A percentile compares a stretch with the other conserved stretches of the same genome.
Evolutionary conservation across 257 asterid species (phyloP).

Genomic region (Solanum pinnatisectum): DNA sequence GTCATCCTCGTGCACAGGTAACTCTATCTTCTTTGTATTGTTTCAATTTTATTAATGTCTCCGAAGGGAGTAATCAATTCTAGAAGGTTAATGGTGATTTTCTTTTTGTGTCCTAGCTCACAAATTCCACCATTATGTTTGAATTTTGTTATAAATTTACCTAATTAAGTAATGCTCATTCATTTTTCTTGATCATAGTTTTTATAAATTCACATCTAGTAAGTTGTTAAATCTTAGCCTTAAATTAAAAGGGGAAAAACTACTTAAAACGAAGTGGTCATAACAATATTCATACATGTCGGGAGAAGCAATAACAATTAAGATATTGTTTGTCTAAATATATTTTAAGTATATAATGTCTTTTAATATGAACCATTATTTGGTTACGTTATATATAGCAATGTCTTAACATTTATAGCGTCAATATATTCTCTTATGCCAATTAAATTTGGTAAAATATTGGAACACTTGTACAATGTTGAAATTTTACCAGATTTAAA

Average conservation of each 20-base stretch:
- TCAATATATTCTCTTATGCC: background rate
- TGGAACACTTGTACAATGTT: background rate
- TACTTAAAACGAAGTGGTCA: background rate
- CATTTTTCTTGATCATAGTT: background rate
- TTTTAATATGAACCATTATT: background rate
- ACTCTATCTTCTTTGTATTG: background rate
- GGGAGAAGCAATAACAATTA: background rate
- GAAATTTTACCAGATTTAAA: background rate
- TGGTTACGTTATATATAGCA: background rate
- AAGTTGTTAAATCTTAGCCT: background rate
- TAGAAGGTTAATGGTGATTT: background rate
- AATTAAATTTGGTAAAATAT: background rate
- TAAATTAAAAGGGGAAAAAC: too few species aligned
- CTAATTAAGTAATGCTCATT: background rate
- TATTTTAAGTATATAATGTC: background rate
- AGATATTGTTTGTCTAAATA: background rate
- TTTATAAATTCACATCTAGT: background rate
- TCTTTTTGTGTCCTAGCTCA: background rate
- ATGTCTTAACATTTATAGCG: background rate
- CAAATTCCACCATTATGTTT: background rate
- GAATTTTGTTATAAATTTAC: background rate
- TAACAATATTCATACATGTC: background rate
- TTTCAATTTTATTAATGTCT: background rate
- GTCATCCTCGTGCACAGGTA: accelerated
- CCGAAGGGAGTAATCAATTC: background rate